Percentiles rank a stretch among this genome's conserved stretches.
phyloP scores from a whole-genome alignment of 2,329 filamentous ascomycete species.

The Talaromyces marneffei region DNA sequence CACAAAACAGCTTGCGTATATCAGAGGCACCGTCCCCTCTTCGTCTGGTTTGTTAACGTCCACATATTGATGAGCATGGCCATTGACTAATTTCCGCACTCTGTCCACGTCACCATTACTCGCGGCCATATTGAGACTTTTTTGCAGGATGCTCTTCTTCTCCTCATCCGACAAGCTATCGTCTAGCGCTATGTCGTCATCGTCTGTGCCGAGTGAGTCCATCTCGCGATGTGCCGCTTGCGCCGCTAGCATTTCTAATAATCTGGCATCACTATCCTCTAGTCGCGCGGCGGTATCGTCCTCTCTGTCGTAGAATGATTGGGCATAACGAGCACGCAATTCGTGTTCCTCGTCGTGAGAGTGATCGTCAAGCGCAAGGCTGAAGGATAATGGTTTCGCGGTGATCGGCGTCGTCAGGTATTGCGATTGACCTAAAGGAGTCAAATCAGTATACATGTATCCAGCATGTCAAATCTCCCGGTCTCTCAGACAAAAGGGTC shows the following conservation, averaged over 20 bases:
- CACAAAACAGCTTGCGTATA: constrained; percentile 97
- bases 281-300: constrained; percentile 42
- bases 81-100: constrained; percentile 68
- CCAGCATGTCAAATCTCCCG: neutral
- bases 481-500: neutral
- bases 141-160: constrained; percentile 77
- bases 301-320: constrained; percentile 20
- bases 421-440: constrained; percentile 76
- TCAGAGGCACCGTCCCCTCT: constrained; percentile 91
- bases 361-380: constrained; percentile 74
- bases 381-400: constrained; percentile 79
- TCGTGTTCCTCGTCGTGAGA: constrained; percentile 59
- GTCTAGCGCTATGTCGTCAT: constrained; percentile 71
- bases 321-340: constrained; percentile 30
- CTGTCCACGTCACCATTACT: constrained; percentile 90
- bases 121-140: constrained; percentile 85
- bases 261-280: constrained; percentile 74
- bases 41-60: constrained; percentile 85
- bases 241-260: constrained; percentile 94
- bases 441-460: neutral
- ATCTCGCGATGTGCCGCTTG: constrained; percentile 80
- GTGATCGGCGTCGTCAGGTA: constrained; percentile 82
- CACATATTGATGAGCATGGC: constrained; percentile 67
- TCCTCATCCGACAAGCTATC: constrained; percentile 67
- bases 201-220: constrained; percentile 64